Percentiles rank a stretch among this genome's conserved stretches.
These are phyloP conservation scores for Ophiosphaerella herpotricha DNA, from an alignment of 2,329 filamentous ascomycete species.

Conservation along the genomic window DNA sequence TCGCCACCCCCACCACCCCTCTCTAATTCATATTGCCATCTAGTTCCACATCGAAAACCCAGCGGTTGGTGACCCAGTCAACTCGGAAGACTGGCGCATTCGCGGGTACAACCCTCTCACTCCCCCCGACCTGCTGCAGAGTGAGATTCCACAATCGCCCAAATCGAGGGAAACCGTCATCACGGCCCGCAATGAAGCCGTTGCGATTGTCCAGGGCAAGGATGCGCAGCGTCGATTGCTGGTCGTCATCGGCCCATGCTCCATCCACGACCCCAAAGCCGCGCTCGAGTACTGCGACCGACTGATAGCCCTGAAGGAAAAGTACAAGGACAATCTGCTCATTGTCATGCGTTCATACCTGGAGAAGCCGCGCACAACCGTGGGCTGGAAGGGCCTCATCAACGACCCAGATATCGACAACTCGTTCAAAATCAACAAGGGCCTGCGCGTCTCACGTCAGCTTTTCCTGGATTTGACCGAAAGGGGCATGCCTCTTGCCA, in stretches of 20 bases:
- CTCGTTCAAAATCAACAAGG: constrained; percentile 99
- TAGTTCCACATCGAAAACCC: constrained; percentile 58
- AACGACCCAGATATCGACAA: constrained; percentile 99
- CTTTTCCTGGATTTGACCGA: constrained; percentile 91
- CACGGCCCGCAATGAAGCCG: constrained; percentile 63
- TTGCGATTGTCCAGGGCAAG: constrained; percentile 64
- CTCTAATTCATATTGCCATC: constrained; percentile 18
- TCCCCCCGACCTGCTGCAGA: constrained; percentile 90
- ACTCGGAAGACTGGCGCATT: constrained; percentile 58
- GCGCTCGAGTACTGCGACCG: constrained; percentile 92
- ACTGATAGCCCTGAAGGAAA: constrained; percentile 79
- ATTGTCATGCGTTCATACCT: constrained; percentile 99
- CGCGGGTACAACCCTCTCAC: constrained; percentile 93
- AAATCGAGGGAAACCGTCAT: constrained; percentile 62
- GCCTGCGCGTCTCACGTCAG: constrained; percentile 81
- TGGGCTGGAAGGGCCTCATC: constrained; percentile 98
- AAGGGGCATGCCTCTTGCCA: constrained; percentile 93
- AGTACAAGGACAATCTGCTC: constrained; percentile 85
- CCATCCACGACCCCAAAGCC: constrained; percentile 90
- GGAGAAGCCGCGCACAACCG: constrained; percentile 96
- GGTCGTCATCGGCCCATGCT: constrained; percentile 92
- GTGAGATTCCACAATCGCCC: constrained; percentile 72
- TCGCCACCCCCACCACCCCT: constrained; percentile 13
- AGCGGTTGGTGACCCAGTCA: constrained; percentile 54
- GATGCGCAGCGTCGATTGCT: constrained; percentile 64